These are phyloP conservation scores for Pestalotiopsis sp. DNA, from an alignment of 2,329 filamentous ascomycete species.

Conservation along the genomic window DNA sequence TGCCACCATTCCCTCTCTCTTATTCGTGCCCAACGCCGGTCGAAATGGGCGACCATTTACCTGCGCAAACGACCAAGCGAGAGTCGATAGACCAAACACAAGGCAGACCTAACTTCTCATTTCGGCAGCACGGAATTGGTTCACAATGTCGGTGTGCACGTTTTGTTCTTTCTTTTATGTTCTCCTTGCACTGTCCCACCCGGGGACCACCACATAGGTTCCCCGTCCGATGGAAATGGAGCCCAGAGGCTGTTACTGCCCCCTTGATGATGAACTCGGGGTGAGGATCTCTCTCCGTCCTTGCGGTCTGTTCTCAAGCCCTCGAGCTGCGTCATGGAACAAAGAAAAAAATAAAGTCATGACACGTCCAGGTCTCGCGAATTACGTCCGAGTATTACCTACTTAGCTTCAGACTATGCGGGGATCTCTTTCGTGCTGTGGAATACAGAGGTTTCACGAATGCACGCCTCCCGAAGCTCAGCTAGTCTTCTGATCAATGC, in stretches of 20 bases:
- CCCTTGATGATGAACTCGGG: not conserved
- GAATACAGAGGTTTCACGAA: slow-evolving; percentile 2
- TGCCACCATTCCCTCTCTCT: not conserved
- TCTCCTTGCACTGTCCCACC: not conserved
- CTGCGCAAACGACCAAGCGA: not conserved
- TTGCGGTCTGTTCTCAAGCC: slow-evolving; percentile 4
- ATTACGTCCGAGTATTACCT: not conserved
- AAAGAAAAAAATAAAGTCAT: not conserved
- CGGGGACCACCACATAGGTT: not conserved
- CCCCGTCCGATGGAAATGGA: slow-evolving; percentile 4
- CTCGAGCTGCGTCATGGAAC: slow-evolving; percentile 1
- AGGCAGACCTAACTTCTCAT: not conserved
- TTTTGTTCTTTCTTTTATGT: not conserved
- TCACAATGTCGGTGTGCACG: slow-evolving; percentile 4
- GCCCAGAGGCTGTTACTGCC: not conserved
- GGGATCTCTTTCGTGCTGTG: not conserved
- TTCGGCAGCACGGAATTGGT: slow-evolving; percentile 8
- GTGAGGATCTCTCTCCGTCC: not conserved
- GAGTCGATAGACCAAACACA: not conserved
- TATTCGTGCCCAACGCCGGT: slow-evolving; percentile 12
- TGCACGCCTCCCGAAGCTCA: not conserved
- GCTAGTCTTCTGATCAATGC: slow-evolving; percentile 6
- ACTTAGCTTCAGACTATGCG: not conserved
- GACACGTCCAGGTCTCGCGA: not conserved
- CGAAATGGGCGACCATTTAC: not conserved